Evolutionary conservation across 345 rosid species (phyloP).

Genomic region (Pelargonium nanum): DNA sequence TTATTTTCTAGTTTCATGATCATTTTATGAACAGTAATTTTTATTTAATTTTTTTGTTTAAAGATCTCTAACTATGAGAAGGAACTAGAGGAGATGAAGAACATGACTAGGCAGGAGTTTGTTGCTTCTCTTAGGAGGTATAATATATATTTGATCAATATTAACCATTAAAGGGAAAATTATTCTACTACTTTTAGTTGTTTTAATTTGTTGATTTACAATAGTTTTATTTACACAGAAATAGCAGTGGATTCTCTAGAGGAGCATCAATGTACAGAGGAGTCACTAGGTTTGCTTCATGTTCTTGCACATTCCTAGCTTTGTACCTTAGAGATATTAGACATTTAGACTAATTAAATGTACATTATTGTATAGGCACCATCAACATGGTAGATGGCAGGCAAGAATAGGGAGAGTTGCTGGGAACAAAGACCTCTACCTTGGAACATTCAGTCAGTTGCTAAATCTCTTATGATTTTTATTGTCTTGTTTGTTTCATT

Average conservation of each 20-base stretch:
- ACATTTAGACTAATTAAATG: not conserved
- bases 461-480: not conserved
- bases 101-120: slow-evolving; percentile 88
- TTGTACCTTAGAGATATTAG: not conserved
- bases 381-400: slow-evolving; percentile 98
- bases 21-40: not conserved
- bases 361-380: slow-evolving; percentile 41
- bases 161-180: not conserved
- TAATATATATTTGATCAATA: not conserved
- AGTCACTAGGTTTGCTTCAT: slow-evolving; percentile 56
- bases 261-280: slow-evolving; percentile 98
- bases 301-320: too few relatives aligned
- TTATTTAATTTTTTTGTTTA: not conserved
- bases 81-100: slow-evolving; percentile 84
- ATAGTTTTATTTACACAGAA: slow-evolving; percentile 23
- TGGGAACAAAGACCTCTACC: slow-evolving; percentile 95
- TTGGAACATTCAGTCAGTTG: slow-evolving; percentile 86
- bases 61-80: slow-evolving; percentile 69
- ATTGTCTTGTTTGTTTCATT: not conserved
- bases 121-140: slow-evolving; percentile 93
- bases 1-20: not conserved
- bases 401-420: slow-evolving; percentile 97
- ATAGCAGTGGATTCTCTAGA: slow-evolving; percentile 95
- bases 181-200: not conserved
- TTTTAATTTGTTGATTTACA: not conserved